A percentile compares a stretch with the other conserved stretches of the same genome.
Evolutionary conservation across 768 basidiomycete genomes (phyloP).

Genomic region (Tylopilus sp.): DNA sequence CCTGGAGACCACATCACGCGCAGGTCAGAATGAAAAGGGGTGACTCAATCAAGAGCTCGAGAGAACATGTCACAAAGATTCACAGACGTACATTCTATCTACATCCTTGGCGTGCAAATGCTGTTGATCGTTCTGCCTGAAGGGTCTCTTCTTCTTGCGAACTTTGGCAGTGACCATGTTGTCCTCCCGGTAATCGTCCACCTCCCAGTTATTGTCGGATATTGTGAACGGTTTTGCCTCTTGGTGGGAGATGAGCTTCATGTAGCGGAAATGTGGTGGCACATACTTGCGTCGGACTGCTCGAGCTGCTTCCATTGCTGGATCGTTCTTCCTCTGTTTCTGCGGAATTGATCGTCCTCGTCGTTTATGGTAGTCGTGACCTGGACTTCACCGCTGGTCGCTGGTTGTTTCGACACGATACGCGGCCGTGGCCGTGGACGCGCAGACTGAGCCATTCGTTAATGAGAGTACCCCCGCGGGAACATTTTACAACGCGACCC

Average conservation of each 20-base stretch:
- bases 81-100: constrained; percentile 38
- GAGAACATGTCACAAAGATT: neutral
- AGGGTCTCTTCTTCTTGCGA: constrained; percentile 38
- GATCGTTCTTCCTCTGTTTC: constrained; percentile 55
- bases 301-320: constrained; percentile 60
- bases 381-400: constrained; percentile 2
- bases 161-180: constrained; percentile 32
- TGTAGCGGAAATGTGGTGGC: neutral
- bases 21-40: neutral
- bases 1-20: constrained; percentile 12
- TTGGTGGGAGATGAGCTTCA: constrained; percentile 13
- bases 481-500: constrained; percentile 7
- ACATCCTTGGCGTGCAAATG: constrained; percentile 43
- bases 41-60: neutral
- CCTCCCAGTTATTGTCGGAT: constrained; percentile 25
- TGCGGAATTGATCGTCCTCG: constrained; percentile 68
- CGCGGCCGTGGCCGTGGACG: constrained; percentile 54
- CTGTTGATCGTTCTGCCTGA: constrained; percentile 30
- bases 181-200: constrained; percentile 6
- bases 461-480: constrained; percentile 25
- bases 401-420: constrained; percentile 30
- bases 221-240: constrained; percentile 20
- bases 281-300: constrained; percentile 52
- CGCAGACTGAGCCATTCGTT: constrained; percentile 25
- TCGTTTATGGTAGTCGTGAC: constrained; percentile 35